These are phyloP conservation scores for Aspergillus sp. DNA, from an alignment of 2,329 filamentous ascomycete species.

Conservation along the genomic window DNA sequence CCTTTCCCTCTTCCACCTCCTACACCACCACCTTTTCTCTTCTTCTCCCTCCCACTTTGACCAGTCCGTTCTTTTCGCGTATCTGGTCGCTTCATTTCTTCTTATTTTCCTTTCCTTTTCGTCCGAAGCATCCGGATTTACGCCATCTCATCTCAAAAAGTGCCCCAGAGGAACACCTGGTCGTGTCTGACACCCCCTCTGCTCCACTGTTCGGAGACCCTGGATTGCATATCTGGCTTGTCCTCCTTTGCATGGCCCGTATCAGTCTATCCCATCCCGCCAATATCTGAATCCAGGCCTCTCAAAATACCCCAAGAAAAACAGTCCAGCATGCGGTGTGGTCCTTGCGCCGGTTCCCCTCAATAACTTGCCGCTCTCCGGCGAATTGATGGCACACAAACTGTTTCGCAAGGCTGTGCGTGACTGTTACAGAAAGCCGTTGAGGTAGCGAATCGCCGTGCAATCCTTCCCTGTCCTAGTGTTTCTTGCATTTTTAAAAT, in stretches of 20 bases:
- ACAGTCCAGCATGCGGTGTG: conserved; percentile 17
- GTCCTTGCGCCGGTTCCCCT: conserved; percentile 15
- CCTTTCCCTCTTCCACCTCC: conserved; percentile 3
- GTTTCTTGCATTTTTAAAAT: not conserved
- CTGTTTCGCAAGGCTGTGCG: conserved; percentile 14
- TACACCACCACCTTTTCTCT: not conserved
- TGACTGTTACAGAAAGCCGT: conserved; percentile 13
- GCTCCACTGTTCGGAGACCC: conserved; percentile 6
- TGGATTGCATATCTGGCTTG: conserved; percentile 15
- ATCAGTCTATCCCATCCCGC: too few species aligned
- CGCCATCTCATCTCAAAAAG: not conserved
- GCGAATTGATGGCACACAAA: conserved; percentile 21
- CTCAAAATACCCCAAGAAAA: not conserved
- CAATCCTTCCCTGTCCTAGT: not conserved
- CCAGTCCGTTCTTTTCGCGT: not conserved
- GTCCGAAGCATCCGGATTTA: not conserved
- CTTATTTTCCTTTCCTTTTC: not conserved
- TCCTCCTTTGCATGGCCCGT: conserved; percentile 4
- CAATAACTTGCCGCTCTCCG: conserved; percentile 20
- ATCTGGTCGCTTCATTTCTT: not conserved
- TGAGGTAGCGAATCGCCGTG: conserved; percentile 9
- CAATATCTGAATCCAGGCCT: too few species aligned
- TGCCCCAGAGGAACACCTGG: not conserved
- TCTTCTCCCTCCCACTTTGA: not conserved
- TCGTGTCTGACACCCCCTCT: not conserved